phyloP scores from a whole-genome alignment of 179 eudicot species.

The Monotropa hypopitys region DNA sequence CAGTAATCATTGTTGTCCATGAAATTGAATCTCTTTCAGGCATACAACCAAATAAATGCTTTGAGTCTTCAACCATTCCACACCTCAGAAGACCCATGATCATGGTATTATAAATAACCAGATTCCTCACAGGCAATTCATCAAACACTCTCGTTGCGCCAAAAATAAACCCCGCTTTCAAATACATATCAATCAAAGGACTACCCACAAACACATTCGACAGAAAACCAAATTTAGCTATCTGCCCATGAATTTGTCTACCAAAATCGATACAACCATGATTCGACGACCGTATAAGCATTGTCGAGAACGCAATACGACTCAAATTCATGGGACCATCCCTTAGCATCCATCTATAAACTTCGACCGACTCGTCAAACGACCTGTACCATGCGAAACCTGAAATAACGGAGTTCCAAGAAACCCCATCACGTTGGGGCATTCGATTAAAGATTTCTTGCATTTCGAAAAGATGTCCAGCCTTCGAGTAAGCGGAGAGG shows the following conservation, averaged over 20 bases:
- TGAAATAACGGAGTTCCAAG: conserved; percentile 79
- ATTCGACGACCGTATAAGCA: conserved; percentile 46
- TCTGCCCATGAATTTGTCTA: conserved; percentile 72
- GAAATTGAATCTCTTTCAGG: conserved; percentile 66
- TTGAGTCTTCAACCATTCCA: conserved; percentile 57
- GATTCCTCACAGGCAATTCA: conserved; percentile 57
- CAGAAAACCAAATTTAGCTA: conserved; percentile 59
- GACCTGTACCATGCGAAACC: conserved; percentile 44
- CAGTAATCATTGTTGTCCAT: conserved; percentile 46
- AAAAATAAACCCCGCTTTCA: conserved; percentile 39
- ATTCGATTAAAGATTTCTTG: conserved; percentile 36
- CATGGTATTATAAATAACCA: conserved; percentile 83
- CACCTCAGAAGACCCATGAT: conserved; percentile 54
- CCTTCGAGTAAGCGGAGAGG: conserved; percentile 10
- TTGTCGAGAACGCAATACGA: conserved; percentile 66
- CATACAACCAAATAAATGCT: conserved; percentile 41
- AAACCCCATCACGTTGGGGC: conserved; percentile 64
- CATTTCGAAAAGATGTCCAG: conserved; percentile 38
- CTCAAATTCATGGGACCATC: conserved; percentile 39
- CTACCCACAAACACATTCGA: conserved; percentile 70
- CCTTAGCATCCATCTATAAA: conserved; percentile 26
- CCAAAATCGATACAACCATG: conserved; percentile 45
- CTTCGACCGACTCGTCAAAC: conserved; percentile 33
- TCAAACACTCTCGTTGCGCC: conserved; percentile 54
- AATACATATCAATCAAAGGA: conserved; percentile 82